Percentiles rank a stretch among this genome's conserved stretches.
phyloP scores from a whole-genome alignment of 768 basidiomycete species.

The Tricholoma flavovirens region DNA sequence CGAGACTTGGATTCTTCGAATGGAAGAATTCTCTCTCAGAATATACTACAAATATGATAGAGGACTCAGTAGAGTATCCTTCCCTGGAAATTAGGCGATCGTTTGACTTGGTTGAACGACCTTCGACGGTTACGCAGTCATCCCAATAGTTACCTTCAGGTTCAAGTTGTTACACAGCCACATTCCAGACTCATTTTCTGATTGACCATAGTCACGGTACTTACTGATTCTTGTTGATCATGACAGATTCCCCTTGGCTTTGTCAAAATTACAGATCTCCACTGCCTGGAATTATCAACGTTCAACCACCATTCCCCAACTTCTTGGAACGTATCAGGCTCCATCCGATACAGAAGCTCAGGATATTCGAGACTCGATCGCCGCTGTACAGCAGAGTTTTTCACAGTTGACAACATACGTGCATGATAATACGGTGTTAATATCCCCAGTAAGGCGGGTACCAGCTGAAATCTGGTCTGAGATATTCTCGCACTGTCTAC shows the following conservation, averaged over 20 bases:
- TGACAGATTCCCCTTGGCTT: background rate
- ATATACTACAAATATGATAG: too few species aligned
- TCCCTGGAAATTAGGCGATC: too few species aligned
- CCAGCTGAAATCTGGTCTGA: background rate
- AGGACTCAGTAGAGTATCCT: too few species aligned
- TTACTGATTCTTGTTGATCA: background rate
- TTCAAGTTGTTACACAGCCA: too few species aligned
- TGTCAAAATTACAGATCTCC: background rate
- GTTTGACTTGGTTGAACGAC: too few species aligned
- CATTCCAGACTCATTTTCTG: too few species aligned
- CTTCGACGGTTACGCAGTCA: too few species aligned
- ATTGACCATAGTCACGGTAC: too few species aligned
- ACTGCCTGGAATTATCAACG: background rate
- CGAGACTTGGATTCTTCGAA: too few species aligned
- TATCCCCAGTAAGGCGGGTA: background rate
- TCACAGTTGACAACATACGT: background rate
- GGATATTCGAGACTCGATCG: background rate
- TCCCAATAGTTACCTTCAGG: too few species aligned
- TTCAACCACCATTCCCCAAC: background rate
- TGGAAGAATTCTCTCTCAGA: too few species aligned
- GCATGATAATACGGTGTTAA: background rate
- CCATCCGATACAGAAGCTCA: background rate
- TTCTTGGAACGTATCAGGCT: background rate
- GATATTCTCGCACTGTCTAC: background rate
- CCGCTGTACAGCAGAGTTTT: background rate